Conservation (phyloP, 257 asterid species). For the Lavandula angustifolia region DNA sequence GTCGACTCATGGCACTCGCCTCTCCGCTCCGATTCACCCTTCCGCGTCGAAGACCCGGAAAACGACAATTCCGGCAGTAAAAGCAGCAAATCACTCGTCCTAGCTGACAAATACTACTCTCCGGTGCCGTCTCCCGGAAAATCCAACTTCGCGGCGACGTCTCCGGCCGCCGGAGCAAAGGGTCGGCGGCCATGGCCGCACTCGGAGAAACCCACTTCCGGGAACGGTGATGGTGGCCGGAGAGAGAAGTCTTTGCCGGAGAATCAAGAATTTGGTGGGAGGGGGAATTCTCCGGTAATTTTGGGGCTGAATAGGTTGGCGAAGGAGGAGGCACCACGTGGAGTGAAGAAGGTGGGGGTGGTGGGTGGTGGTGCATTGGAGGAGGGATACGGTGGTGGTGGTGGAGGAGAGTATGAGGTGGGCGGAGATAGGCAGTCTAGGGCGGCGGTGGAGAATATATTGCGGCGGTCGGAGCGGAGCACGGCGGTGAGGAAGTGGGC, state of each 20-base stretch:
- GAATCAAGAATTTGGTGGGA: slow-evolving; percentile 38
- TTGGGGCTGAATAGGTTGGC: slow-evolving; percentile 47
- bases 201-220: slow-evolving; percentile 44
- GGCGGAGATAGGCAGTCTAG: slow-evolving; percentile 55
- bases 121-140: slow-evolving; percentile 56
- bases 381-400: slow-evolving; percentile 37
- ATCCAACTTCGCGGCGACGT: slow-evolving; percentile 32
- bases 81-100: slow-evolving; percentile 45
- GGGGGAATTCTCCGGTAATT: slow-evolving; percentile 43
- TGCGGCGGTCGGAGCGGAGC: slow-evolving; percentile 49
- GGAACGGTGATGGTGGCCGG: slow-evolving; percentile 34
- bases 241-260: slow-evolving; percentile 42
- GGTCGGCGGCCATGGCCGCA: slow-evolving; percentile 45
- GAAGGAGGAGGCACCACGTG: slow-evolving; percentile 46
- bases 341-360: slow-evolving; percentile 54
- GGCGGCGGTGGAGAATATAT: slow-evolving; percentile 39
- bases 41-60: slow-evolving; percentile 65
- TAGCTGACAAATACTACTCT: slow-evolving; percentile 48
- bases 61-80: slow-evolving; percentile 28
- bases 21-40: slow-evolving; percentile 66
- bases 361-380: slow-evolving; percentile 41
- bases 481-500: slow-evolving; percentile 51
- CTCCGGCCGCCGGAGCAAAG: slow-evolving; percentile 37
- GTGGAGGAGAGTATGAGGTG: slow-evolving; percentile 40
- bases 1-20: slow-evolving; percentile 80